These are phyloP conservation scores for Neonectria sp. DNA, from an alignment of 2,329 filamentous ascomycete species.

Conservation along the genomic window DNA sequence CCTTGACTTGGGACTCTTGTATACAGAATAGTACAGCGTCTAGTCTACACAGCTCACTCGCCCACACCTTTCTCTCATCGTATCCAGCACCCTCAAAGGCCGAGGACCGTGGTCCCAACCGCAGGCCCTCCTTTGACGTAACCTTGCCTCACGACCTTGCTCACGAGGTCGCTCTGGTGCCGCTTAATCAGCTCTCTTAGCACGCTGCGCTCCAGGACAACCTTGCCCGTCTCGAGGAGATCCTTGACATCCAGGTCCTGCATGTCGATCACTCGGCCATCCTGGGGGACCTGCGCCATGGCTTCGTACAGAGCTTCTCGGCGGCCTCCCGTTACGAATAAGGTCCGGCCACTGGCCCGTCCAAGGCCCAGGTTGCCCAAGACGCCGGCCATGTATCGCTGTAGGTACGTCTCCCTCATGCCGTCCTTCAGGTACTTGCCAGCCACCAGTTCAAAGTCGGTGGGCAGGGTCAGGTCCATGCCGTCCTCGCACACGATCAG, in stretches of 20 bases:
- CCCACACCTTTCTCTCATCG: background rate
- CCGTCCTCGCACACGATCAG: slow-evolving; percentile 87
- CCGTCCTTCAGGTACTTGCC: slow-evolving; percentile 61
- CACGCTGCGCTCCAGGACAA: slow-evolving; percentile 89
- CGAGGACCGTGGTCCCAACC: slow-evolving; percentile 58
- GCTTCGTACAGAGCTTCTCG: slow-evolving; percentile 77
- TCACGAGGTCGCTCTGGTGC: slow-evolving; percentile 78
- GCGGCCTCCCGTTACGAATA: slow-evolving; percentile 78
- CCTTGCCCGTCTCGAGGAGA: slow-evolving; percentile 84
- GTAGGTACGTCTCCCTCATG: slow-evolving; percentile 70
- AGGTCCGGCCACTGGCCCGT: slow-evolving; percentile 75
- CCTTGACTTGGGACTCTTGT: slow-evolving; percentile 32
- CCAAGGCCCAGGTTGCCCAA: slow-evolving; percentile 81
- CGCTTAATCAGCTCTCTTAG: slow-evolving; percentile 80
- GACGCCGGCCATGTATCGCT: slow-evolving; percentile 76
- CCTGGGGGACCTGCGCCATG: slow-evolving; percentile 73
- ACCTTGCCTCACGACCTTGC: slow-evolving; percentile 62
- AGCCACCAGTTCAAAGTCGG: slow-evolving; percentile 63
- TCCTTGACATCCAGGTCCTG: slow-evolving; percentile 97
- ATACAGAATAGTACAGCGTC: slow-evolving; percentile 50
- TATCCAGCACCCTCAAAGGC: slow-evolving; percentile 30
- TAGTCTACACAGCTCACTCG: slow-evolving; percentile 42
- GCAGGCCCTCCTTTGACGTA: slow-evolving; percentile 52
- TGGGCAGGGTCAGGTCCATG: slow-evolving; percentile 75
- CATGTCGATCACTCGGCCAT: slow-evolving; percentile 79